Evolutionary conservation across 2,329 filamentous ascomycete species (phyloP), one percentile per base, ranked within the genome.

Genomic region (Aspergillus fructus): DNA sequence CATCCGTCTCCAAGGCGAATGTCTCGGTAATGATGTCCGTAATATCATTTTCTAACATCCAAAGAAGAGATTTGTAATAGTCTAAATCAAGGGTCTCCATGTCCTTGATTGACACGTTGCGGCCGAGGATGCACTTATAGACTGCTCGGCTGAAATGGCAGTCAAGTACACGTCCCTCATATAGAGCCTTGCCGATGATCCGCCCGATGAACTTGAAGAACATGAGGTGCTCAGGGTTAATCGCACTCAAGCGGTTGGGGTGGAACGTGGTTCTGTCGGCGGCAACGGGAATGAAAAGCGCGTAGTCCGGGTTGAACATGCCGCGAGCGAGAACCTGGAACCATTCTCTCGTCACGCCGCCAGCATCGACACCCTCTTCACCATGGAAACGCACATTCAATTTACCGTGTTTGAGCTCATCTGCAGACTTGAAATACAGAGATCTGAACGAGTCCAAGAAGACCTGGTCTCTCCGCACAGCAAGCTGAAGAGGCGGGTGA

Each of bases 171-270:
- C 94, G 90, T 46, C 91, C 91, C 78, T 99, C 96, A 74, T 97
- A 99, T 49, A 99, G 83, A 39, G 94, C 94, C 77, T 99, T 99
- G 68, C 94, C 96, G 66, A 99, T 99, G 76, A 99, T 92, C 49
- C 94, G 90, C 42, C 94, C 94, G 68, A 99, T 97, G 77, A 99
- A 99, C 74, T 97, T 97, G 85, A 99, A 99, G 84, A 97, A 99
- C 81, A 91, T 87, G 59, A 97, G 77, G 79, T 99, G 96, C 76
- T 99, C 93, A 34, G 90, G 88, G 72, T 99, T 99, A 83, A 97
- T 88, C 45, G 87, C 87, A 75, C 93, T 97, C 62, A 96, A 84
- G 71, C 91, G 91, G 76, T 97, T 99, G 15, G 96, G 94, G 74
- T 99, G 94, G 88, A 99, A 99, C 0, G 94, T 99, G 1, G 96